Conservation (phyloP, 768 basidiomycete genomes). For the Xerocomus brunneocitrinus region DNA sequence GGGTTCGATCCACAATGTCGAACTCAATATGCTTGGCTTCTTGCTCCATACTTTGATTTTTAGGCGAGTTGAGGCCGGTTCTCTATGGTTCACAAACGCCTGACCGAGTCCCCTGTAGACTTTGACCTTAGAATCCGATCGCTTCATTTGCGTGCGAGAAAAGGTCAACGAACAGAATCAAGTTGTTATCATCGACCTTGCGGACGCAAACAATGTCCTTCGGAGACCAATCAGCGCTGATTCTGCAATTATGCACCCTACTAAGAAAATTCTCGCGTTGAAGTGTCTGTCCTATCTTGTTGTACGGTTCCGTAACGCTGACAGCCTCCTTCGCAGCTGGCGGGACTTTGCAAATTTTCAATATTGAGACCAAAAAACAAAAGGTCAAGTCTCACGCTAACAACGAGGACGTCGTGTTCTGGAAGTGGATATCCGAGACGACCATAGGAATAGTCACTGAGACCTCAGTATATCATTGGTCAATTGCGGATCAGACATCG, state of each 20-base stretch:
- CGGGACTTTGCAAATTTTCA: slow-evolving; percentile 95
- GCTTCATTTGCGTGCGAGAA: slow-evolving; percentile 97
- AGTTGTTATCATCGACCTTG: slow-evolving; percentile 97
- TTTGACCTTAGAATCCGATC: slow-evolving; percentile 94
- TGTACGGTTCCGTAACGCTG: background rate
- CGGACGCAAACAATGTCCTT: slow-evolving; percentile 95
- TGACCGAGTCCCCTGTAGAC: slow-evolving; percentile 46
- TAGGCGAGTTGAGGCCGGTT: slow-evolving; percentile 18
- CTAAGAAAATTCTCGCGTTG: slow-evolving; percentile 92
- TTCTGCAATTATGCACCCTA: slow-evolving; percentile 97
- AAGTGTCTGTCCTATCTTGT: slow-evolving; percentile 51
- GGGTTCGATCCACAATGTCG: slow-evolving; percentile 11
- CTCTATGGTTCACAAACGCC: background rate
- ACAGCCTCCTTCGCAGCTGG: slow-evolving; percentile 51
- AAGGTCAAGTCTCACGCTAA: slow-evolving; percentile 96
- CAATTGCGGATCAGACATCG: slow-evolving; percentile 67
- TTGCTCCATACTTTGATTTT: background rate
- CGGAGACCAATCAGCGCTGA: slow-evolving; percentile 97
- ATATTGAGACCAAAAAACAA: slow-evolving; percentile 87
- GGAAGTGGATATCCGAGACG: slow-evolving; percentile 95
- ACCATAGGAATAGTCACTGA: slow-evolving; percentile 96
- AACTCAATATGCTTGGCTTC: slow-evolving; percentile 15
- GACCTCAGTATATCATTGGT: slow-evolving; percentile 89
- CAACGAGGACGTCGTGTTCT: slow-evolving; percentile 93
- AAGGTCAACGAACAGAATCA: slow-evolving; percentile 93